Conservation (phyloP, 1,284 basidiomycete species). For the Boletus hoseneyae region DNA sequence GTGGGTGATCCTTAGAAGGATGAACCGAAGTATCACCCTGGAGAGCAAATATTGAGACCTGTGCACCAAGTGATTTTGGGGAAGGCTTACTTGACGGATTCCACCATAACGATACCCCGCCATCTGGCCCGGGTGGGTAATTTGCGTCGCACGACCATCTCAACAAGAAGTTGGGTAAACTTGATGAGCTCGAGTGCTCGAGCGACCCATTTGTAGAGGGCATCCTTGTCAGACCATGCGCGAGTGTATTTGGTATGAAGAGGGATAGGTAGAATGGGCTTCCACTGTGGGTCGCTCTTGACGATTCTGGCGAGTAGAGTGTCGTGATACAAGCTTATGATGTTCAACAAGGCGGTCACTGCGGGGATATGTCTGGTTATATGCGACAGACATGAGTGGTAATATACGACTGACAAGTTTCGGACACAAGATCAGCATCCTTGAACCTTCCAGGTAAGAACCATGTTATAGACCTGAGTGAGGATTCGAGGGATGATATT, state of each 20-base stretch:
- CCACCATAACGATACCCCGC: conserved; percentile 71
- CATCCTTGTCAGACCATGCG: conserved; percentile 71
- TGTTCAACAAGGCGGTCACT: conserved; percentile 74
- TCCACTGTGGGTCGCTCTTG: conserved; percentile 60
- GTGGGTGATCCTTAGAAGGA: conserved; percentile 67
- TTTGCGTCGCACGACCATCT: conserved; percentile 80
- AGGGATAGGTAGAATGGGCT: conserved; percentile 63
- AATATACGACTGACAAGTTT: conserved; percentile 68
- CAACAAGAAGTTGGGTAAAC: conserved; percentile 78
- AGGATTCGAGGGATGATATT: conserved; percentile 85
- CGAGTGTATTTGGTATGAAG: conserved; percentile 78
- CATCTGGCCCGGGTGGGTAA: conserved; percentile 60
- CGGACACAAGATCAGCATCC: conserved; percentile 91
- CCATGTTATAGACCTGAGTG: conserved; percentile 88
- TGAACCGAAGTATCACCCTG: conserved; percentile 71
- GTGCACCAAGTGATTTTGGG: background rate
- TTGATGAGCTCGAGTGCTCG: conserved; percentile 70
- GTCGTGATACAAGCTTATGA: conserved; percentile 85
- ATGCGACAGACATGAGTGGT: conserved; percentile 10
- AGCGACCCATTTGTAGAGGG: conserved; percentile 71
- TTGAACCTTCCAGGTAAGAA: conserved; percentile 94
- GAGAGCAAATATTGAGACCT: conserved; percentile 7
- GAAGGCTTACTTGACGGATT: conserved; percentile 71
- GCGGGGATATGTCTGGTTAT: conserved; percentile 18
- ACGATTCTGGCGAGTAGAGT: conserved; percentile 70